A percentile compares a stretch with the other conserved stretches of the same genome.
These are phyloP conservation scores for Ophiostoma sp. DNA, from an alignment of 2,329 filamentous ascomycete species.

Conservation along the genomic window DNA sequence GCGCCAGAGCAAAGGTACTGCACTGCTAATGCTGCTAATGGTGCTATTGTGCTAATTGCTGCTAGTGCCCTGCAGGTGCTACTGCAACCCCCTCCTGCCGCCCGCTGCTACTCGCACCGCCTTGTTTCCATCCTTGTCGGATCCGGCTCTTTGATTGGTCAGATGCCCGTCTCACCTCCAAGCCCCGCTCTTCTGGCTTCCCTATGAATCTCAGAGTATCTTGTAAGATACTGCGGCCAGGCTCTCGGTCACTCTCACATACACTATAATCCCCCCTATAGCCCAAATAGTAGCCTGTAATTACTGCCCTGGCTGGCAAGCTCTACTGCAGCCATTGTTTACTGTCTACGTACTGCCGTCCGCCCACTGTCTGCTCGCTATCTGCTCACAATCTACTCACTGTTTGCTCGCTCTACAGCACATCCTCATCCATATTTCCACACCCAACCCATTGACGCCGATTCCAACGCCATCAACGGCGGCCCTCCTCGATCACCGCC, in stretches of 20 bases:
- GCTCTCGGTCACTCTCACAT: background rate
- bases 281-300: background rate
- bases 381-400: background rate
- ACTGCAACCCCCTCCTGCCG: constrained; percentile 6
- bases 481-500: constrained; percentile 4
- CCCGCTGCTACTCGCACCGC: constrained; percentile 2
- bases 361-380: background rate
- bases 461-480: constrained; percentile 13
- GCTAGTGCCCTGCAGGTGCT: background rate
- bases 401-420: background rate
- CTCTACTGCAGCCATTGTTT: too few species aligned
- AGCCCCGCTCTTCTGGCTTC: background rate
- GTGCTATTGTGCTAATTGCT: background rate
- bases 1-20: constrained; percentile 5
- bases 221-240: background rate
- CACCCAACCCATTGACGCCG: constrained; percentile 11
- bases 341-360: background rate
- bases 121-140: constrained; percentile 5
- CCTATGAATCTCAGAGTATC: background rate
- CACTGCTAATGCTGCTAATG: background rate
- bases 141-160: background rate
- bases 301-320: background rate
- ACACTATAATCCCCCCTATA: background rate
- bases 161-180: background rate
- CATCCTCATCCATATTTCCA: background rate